Base-by-base conservation (phyloP, 192 early-diverging fungal species). In the Coemansia pectinata region DNA sequence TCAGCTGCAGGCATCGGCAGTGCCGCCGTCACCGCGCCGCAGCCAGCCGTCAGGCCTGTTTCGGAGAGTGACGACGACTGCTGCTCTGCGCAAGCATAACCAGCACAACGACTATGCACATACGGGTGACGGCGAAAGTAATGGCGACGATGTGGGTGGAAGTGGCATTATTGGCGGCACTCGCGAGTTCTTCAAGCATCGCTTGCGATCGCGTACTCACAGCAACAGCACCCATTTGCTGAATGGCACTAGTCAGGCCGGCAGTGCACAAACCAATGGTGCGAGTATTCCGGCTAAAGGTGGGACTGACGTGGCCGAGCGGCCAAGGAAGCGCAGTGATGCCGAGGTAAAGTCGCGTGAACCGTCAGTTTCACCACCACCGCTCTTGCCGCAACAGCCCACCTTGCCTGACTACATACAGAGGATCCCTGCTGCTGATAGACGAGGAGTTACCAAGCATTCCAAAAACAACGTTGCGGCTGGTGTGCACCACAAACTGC, bases 131-230 rank as follows among this genome's bases (percentile, higher is more conserved):
- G 36, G 65, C 48, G 67, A 57, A 61, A 33, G 70, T 14, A 72
- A 36, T 29, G 63, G 39, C 29, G 65, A 45, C 34, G 68, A 66
- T 39, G 19, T 23, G 14, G 42, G 42, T 25, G 65, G 64, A 31
- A 59, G 60, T 60, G 68, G 74, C 23, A 69, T 77, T 4, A 59
- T 83, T 21, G 80, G 80, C 47, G 80, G 80, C 48, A 83, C 80
- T 4, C 60, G 69, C 3, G 80, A 75, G 19, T 83, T 77, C 38
- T 74, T 83, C 42, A 77, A 72, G 68, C 76, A 74, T 27, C 65
- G 72, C 36, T 60, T 83, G 39, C 76, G 80, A 15, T 40, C 80
- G 9, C 80, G 80, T 25, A 77, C 75, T 31, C 69, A 73, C 67
- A 73, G 71, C 71, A 76, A 58, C 61, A 66, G 45, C 45, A 27